Base-by-base conservation (phyloP, 306 rosid genomes). In the Boehmeria nivea region DNA sequence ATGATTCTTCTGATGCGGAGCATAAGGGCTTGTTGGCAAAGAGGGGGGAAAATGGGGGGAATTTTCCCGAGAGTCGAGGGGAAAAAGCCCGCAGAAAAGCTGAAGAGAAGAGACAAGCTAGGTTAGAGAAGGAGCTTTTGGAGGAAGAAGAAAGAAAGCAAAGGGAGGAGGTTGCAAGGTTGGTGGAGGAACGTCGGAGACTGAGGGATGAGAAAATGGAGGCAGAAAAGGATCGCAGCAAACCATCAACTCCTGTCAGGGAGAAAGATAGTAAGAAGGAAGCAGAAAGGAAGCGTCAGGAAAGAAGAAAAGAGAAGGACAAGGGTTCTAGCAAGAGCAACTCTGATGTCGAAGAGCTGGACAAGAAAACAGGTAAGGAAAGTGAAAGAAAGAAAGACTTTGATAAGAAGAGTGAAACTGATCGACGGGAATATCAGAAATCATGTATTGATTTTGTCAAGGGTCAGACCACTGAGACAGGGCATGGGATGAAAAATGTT, bases 101-200 rank as follows among this genome's bases (percentile, higher is more conserved):
- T n/a, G 99, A 93, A 72, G 99, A 93, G 82, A 93, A 93, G 77
- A 83, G 80, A 64, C 99, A 85, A 62, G 99, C 96, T 60, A 93
- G 96, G 81, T 43, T 93, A 64, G 99, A 87, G 83, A 93, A 49
- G 76, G 99, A 85, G 67, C 89, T 81, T 45, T 70, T 79, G 79
- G 96, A 93, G 80, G 99, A 93, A 83, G 99, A 93, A 76, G 99
- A 93, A 70, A 72, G 84, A 66, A 93, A 93, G 64, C 99, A 93
- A 71, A 83, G 96, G 85, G 96, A 93, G 78, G 99, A 93, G 81
- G 99, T 93, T 57, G 94, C 99, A 7, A 81, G 84, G 75, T 72
- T 93, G 77, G 99, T 93, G 70, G 94, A 93, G 77, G 99, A 93
- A 57, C 99, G 95, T 24, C 76, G 99, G 82, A 85, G 57, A 75